Conservation (phyloP, 2,329 filamentous ascomycete species). For the Colletotrichum cuscutae region DNA sequence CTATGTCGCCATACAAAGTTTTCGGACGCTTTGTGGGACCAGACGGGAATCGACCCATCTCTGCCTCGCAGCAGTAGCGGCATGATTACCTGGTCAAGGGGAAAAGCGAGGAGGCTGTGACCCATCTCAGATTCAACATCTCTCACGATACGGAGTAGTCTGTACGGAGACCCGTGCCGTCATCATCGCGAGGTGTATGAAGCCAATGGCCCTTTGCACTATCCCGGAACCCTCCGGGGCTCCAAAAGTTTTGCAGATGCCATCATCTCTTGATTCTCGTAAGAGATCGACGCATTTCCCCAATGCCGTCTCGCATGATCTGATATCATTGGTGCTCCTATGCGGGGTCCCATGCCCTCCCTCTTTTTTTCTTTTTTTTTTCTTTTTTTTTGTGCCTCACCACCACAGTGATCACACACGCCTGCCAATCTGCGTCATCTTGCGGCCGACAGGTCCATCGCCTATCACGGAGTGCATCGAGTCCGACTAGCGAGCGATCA, state of each 20-base stretch:
- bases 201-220: background rate
- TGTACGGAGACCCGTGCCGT: slow-evolving; percentile 6
- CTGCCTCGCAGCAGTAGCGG: slow-evolving; percentile 16
- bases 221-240: slow-evolving; percentile 8
- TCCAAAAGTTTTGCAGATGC: slow-evolving; percentile 3
- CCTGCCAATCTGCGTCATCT: background rate
- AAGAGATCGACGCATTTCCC: slow-evolving; percentile 17
- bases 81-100: background rate
- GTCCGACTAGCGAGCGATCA: background rate
- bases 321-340: slow-evolving; percentile 27
- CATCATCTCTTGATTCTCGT: slow-evolving; percentile 22
- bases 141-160: background rate
- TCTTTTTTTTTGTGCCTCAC: slow-evolving; percentile 6
- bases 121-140: background rate
- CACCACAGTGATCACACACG: background rate
- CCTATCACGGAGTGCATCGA: background rate
- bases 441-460: background rate
- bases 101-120: background rate
- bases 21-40: slow-evolving; percentile 23
- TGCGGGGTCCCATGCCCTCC: slow-evolving; percentile 28
- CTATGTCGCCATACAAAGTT: slow-evolving; percentile 24
- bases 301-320: slow-evolving; percentile 10
- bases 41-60: slow-evolving; percentile 5
- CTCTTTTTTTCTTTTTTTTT: background rate
- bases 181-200: slow-evolving; percentile 12